These are phyloP conservation scores for Leishmania amazonensis DNA, from an alignment of 208 protist species.

Conservation along the genomic window DNA sequence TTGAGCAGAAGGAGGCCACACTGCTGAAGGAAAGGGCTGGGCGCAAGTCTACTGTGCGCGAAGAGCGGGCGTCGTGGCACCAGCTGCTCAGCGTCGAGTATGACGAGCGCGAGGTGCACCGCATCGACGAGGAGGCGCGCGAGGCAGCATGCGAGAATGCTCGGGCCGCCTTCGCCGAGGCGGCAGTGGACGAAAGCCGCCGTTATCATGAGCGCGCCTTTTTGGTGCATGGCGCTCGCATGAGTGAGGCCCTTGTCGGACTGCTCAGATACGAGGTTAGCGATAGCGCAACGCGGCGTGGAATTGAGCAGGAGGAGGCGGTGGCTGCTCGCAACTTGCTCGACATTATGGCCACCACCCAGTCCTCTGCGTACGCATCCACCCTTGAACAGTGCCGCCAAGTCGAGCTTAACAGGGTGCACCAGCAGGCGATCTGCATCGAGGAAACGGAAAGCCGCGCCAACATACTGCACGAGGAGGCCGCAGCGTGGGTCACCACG, in stretches of 20 bases:
- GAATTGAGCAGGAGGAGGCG: slow-evolving; percentile 19
- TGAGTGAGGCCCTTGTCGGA: slow-evolving; percentile 9
- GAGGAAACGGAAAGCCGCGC: slow-evolving; percentile 24
- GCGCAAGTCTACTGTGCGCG: slow-evolving; percentile 17
- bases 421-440: slow-evolving; percentile 19
- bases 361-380: slow-evolving; percentile 15
- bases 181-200: slow-evolving; percentile 7
- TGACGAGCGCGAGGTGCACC: slow-evolving; percentile 30
- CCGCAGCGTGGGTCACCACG: slow-evolving; percentile 11
- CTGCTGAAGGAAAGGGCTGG: slow-evolving; percentile 13
- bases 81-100: slow-evolving; percentile 24
- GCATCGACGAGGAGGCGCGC: slow-evolving; percentile 23
- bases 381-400: neutral
- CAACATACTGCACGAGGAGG: slow-evolving; percentile 17
- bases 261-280: slow-evolving; percentile 5
- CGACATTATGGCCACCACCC: slow-evolving; percentile 2
- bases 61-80: slow-evolving; percentile 24
- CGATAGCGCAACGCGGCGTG: slow-evolving; percentile 17
- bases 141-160: slow-evolving; percentile 6
- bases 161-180: neutral
- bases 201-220: slow-evolving; percentile 14
- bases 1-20: slow-evolving; percentile 11
- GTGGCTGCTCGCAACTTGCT: slow-evolving; percentile 13
- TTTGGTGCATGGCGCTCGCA: slow-evolving; percentile 7
- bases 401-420: slow-evolving; percentile 3